A percentile compares a stretch with the other conserved stretches of the same genome.
Evolutionary conservation across 345 rosid species (phyloP).

Genomic region (Gossypium rotundifolium): DNA sequence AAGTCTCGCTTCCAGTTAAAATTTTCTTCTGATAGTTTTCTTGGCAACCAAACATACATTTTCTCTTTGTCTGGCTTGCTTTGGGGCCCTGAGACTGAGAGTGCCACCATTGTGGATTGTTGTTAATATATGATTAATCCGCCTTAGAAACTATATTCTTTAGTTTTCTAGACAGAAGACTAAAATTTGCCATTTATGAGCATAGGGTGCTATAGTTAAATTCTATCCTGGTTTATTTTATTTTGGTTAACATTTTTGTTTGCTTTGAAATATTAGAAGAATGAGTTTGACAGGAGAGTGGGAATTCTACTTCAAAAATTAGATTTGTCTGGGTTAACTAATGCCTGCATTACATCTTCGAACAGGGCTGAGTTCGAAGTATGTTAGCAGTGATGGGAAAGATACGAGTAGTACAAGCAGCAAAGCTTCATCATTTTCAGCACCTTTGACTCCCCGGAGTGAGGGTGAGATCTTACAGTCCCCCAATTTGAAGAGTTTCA

Average conservation of each 20-base stretch:
- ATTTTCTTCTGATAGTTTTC: constrained; percentile 9
- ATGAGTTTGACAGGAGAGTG: neutral
- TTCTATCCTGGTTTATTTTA: neutral
- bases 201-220: neutral
- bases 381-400: constrained; percentile 35
- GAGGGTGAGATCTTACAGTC: constrained; percentile 68
- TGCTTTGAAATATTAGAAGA: neutral
- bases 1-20: neutral
- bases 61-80: neutral
- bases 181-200: neutral
- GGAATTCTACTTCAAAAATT: constrained; percentile 4
- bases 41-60: constrained; percentile 4
- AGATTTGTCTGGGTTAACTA: neutral
- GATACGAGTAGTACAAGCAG: constrained; percentile 35
- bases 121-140: neutral
- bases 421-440: constrained; percentile 36
- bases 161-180: neutral
- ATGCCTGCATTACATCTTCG: neutral
- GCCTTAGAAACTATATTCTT: neutral
- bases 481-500: constrained; percentile 49
- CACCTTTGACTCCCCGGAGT: constrained; percentile 48
- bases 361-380: constrained; percentile 48
- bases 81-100: neutral
- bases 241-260: neutral
- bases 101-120: neutral